A percentile compares a stretch with the other conserved stretches of the same genome.
Evolutionary conservation across 441 rosid species (phyloP).

Genomic region (Populus hybrid): DNA sequence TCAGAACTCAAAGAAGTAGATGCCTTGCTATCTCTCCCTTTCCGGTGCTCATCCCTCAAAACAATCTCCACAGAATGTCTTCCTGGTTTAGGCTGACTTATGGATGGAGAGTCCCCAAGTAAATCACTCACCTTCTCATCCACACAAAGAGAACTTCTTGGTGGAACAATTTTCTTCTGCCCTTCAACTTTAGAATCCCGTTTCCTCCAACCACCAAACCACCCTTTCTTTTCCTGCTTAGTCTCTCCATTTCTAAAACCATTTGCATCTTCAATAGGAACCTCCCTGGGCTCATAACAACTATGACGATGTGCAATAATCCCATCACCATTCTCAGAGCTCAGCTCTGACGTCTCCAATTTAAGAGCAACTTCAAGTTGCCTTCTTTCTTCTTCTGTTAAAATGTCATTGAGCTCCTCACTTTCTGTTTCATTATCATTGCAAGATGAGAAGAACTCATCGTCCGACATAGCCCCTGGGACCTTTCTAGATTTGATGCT

Average conservation of each 20-base stretch:
- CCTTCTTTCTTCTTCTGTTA: slow-evolving; percentile 87
- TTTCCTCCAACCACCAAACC: slow-evolving; percentile 97
- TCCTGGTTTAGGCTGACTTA: slow-evolving; percentile 64
- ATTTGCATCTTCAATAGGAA: slow-evolving; percentile 56
- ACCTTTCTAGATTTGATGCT: slow-evolving; percentile 89
- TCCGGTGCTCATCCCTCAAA: slow-evolving; percentile 53
- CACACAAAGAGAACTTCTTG: slow-evolving; percentile 79
- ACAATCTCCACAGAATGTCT: slow-evolving; percentile 84
- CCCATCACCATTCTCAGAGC: slow-evolving; percentile 50
- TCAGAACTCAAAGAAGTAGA: slow-evolving; percentile 44
- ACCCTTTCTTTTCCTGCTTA: slow-evolving; percentile 85
- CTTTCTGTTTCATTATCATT: slow-evolving; percentile 70
- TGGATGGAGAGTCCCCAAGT: slow-evolving; percentile 61
- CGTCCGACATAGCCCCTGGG: slow-evolving; percentile 96
- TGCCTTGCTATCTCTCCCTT: slow-evolving; percentile 53
- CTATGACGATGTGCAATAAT: slow-evolving; percentile 64
- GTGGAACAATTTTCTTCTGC: slow-evolving; percentile 56
- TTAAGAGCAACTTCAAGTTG: slow-evolving; percentile 89
- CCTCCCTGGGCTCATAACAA: slow-evolving; percentile 76
- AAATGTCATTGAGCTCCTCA: slow-evolving; percentile 68
- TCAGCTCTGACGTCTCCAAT: slow-evolving; percentile 61
- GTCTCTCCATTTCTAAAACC: slow-evolving; percentile 43
- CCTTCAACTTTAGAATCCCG: slow-evolving; percentile 62
- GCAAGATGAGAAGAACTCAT: slow-evolving; percentile 66
- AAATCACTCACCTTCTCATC: slow-evolving; percentile 88